Evolutionary conservation across 495 filamentous ascomycete genomes (phyloP).

Genomic region (Platismatia glauca): DNA sequence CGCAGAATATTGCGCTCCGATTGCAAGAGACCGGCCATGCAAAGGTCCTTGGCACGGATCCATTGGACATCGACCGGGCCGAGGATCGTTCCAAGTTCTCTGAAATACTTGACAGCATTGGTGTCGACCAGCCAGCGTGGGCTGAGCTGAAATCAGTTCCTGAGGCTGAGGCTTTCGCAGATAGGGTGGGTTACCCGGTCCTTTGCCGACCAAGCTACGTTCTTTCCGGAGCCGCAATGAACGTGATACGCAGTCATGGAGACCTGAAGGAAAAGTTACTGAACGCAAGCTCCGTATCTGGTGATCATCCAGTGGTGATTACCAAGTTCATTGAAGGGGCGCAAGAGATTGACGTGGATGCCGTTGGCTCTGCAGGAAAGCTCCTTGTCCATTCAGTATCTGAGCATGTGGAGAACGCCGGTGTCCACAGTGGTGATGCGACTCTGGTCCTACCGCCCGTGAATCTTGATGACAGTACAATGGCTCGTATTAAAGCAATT

Average conservation of each 20-base stretch:
- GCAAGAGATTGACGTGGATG: conserved; percentile 96
- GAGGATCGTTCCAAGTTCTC: conserved; percentile 98
- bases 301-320: conserved; percentile 94
- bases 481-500: conserved; percentile 85
- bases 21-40: conserved; percentile 88
- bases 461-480: conserved; percentile 61
- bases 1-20: conserved; percentile 91
- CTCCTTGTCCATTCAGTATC: conserved; percentile 88
- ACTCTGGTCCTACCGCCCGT: conserved; percentile 83
- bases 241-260: conserved; percentile 79
- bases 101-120: conserved; percentile 90
- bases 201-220: conserved; percentile 93
- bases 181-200: conserved; percentile 81
- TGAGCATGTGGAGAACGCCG: conserved; percentile 92
- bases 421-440: conserved; percentile 94
- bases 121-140: conserved; percentile 95
- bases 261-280: conserved; percentile 83
- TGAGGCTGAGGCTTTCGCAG: conserved; percentile 77
- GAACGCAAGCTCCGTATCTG: conserved; percentile 83
- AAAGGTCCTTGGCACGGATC: conserved; percentile 83
- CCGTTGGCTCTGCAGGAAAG: conserved; percentile 77
- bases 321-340: conserved; percentile 98
- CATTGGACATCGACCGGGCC: conserved; percentile 89
- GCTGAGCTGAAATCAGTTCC: conserved; percentile 83
- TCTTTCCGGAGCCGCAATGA: conserved; percentile 95